Evolutionary conservation across 2,329 filamentous ascomycete species (phyloP), one percentile per base, ranked within the genome.

Genomic region (Phialophora macrospora): DNA sequence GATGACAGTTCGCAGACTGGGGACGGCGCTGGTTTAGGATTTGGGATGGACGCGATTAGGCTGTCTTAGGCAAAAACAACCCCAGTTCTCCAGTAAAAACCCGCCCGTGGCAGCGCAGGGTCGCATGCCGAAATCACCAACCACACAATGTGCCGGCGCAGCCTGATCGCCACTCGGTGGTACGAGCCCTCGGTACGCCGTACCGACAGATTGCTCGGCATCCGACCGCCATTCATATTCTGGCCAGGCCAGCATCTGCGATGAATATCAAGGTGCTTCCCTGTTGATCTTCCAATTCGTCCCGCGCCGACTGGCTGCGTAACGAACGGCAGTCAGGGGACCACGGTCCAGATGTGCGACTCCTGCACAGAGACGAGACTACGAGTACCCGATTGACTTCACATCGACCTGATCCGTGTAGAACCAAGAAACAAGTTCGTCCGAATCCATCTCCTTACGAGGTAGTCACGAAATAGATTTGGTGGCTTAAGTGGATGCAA

Each of bases 281-380:
- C 55, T 59, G 38, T n/a, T n/a, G 38, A n/a, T 44, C 4, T 34
- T 20, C 28, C 56, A 17, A 30, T 34, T 49, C 26, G 26, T 49
- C 20, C 56, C n/a, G n/a, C 56, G 41, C 26, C 41, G n/a, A 49
- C 41, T 59, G 56, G 56, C 38, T 59, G 56, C 24, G 41, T 30
- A 30, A 32, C 38, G 28, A 24, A 59, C 56, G 41, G 56, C 41
- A 59, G 26, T 46, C 46, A 12, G n/a, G 48, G 20, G 5, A 26
- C 20, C 9, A 51, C 9, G 9, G 24, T 12, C 8, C 48, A 3
- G 48, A 11, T 12, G 24, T 24, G 12, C 14, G 20, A 17, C 14
- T 51, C 20, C 20, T 51, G 48, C 48, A 11, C 48, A 49, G 46
- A n/a, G 26, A 51, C 48, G 20, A 24, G 20, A 22, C 14, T 17